These are phyloP conservation scores for Fraxinus sp. DNA, from an alignment of 305 asterid genomes.

Conservation along the genomic window DNA sequence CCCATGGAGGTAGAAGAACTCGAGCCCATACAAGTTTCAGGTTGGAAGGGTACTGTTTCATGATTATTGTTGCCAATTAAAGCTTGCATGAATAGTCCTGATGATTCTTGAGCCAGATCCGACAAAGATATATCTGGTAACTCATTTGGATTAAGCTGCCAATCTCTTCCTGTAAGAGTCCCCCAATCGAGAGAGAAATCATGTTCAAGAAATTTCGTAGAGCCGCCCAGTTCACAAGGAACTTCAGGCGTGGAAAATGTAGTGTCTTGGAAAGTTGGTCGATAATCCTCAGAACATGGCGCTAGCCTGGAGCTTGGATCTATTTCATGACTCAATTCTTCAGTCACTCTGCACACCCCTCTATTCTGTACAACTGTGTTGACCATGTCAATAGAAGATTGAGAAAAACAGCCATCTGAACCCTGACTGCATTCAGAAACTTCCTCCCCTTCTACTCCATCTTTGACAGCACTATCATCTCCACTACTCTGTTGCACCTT, in stretches of 20 bases:
- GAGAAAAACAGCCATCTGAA: constrained; percentile 55
- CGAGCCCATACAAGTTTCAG: constrained; percentile 25
- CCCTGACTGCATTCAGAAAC: constrained; percentile 91
- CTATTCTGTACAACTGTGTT: constrained; percentile 31
- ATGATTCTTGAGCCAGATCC: constrained; percentile 59
- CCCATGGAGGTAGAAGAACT: constrained; percentile 24
- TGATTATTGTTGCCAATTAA: constrained; percentile 39
- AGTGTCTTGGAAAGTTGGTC: constrained; percentile 46
- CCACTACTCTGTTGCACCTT: constrained; percentile 76
- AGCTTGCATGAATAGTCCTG: constrained; percentile 50
- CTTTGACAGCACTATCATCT: constrained; percentile 60
- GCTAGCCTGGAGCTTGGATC: constrained; percentile 22
- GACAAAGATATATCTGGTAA: constrained; percentile 57
- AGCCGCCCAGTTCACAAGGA: constrained; percentile 44
- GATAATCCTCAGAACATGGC: constrained; percentile 47
- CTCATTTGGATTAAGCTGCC: constrained; percentile 60
- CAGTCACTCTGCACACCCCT: constrained; percentile 48
- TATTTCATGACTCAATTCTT: constrained; percentile 29
- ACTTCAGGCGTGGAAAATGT: constrained; percentile 44
- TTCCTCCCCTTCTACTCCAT: constrained; percentile 66
- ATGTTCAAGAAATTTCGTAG: constrained; percentile 43
- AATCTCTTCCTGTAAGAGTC: constrained; percentile 36
- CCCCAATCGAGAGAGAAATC: constrained; percentile 61
- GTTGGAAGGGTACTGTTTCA: constrained; percentile 39
- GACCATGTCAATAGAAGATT: constrained; percentile 44